phyloP scores from a whole-genome alignment of 73 alveolate species.

The Tetrahymena malaccensis region DNA sequence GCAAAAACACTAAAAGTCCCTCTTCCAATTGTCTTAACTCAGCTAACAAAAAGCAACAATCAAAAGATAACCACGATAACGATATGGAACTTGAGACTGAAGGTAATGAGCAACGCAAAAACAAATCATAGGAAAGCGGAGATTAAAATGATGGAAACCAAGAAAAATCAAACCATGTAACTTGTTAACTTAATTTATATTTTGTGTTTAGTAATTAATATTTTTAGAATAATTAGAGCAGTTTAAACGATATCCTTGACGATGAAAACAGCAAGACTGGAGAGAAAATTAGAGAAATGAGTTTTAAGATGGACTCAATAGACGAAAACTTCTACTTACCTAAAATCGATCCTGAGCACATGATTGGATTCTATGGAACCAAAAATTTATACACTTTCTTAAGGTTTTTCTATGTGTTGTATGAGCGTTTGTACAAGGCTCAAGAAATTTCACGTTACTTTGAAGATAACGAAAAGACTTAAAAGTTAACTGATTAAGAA shows the following conservation, averaged over 20 bases:
- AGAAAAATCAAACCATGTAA: background rate
- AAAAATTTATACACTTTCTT: background rate
- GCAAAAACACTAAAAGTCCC: background rate
- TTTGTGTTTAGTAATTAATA: background rate
- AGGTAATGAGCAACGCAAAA: background rate
- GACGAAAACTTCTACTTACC: background rate
- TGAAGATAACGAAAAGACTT: background rate
- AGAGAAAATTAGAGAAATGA: background rate
- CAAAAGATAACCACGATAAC: background rate
- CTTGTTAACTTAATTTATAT: background rate
- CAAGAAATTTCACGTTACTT: background rate
- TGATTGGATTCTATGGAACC: background rate
- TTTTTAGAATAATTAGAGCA: background rate
- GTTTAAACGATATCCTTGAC: background rate
- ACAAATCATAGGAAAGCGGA: background rate
- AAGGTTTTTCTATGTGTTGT: background rate
- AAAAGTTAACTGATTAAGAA: background rate
- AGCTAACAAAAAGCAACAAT: background rate
- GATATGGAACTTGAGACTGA: background rate
- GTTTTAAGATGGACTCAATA: background rate
- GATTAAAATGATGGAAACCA: background rate
- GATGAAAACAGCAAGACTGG: background rate
- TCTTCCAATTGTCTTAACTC: background rate
- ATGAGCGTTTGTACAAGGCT: background rate
- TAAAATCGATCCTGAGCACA: background rate